Evolutionary conservation across 116 monocot genomes (phyloP), one percentile per base, ranked within the genome.

Genomic region (Dioscorea cayenensis): DNA sequence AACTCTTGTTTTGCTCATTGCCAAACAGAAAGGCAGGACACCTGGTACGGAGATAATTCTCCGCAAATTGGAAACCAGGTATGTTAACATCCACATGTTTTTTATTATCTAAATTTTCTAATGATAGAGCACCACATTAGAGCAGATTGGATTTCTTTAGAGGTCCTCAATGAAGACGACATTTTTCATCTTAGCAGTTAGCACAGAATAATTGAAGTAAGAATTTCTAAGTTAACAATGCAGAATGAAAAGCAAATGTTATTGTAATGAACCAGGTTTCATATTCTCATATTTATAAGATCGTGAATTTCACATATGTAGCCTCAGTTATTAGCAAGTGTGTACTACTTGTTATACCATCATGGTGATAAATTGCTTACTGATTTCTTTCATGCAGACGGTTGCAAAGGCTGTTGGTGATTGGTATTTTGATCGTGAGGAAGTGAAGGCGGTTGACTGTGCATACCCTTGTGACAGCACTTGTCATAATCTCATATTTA

Each of bases 1-100:
- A 89, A 89, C 69, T 89, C 89, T 14, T 89, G 89, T 58, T 89
- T 89, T 66, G 75, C 85, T 27, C 89, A 89, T 74, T 89, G 89
- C 65, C 89, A 89, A 69, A 65, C 67, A 9, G 89, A 89, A 81
- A 85, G 73, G 52, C 80, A 85, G 61, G 83, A 89, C 36, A 89
- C 85, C 19, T 89, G 83, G 85, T 83, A 51, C 64, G 62, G 64
- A 63, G 37, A 9, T 29, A 22, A 83, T 74, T 76, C 83, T 76
- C 89, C 89, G 0, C 28, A 13, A 21, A 49, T 89, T 28, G 78
- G 58, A 19, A 78, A 79, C 49, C 78, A 85, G 85, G 89, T 85
- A 89, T 16, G 13, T 13, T 18, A 20, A 11, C 21, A 43, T 14
- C 17, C 5, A 16, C 13, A 55, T 18, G n/a, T 55, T 4, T 55